Evolutionary conservation across 202 grass and related monocot genomes (phyloP), one percentile per base, ranked within the genome.

Genomic region (Eragrostis tef): DNA sequence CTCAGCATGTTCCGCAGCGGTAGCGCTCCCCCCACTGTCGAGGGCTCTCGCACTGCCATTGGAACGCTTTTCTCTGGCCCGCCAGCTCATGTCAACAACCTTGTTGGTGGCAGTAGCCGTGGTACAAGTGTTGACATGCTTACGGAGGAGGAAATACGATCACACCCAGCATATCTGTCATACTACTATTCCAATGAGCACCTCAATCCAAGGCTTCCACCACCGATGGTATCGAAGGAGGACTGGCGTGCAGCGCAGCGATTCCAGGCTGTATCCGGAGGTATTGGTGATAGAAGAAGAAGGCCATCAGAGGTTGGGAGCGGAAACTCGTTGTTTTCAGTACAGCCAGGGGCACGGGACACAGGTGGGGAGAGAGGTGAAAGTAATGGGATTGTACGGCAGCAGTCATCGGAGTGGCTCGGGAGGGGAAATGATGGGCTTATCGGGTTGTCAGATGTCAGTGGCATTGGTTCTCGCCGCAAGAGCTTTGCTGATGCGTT

Each of bases 401-500:
- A 88, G 12, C 92, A 94, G 7, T 85, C 92, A 26, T 88, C 77
- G 0, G 87, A 89, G 44, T 91, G 89, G 92, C 74, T 91, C 0
- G 84, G 83, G 43, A 86, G 58, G 19, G 80, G 77, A 39, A 54
- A 79, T 3, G 89, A 95, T 86, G 91, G 85, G 43, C 84, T 93
- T 65, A 86, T 90, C 9, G 85, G 85, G 8, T 73, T 89, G 42
- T 81, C 88, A 51, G 91, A 92, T 76, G 82, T 80, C 47, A 88
- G 75, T 64, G 81, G 85, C 2, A 26, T 90, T 22, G 83, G 80
- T 0, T 83, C 83, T 11, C 83, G 63, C 19, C 85, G 83, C 71
- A 98, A 93, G 89, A 98, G 87, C 78, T 95, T 95, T 81, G 92
- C 90, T 67, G 92, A 95, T 92, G 96, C 85, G 10, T 65, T 99